These are phyloP conservation scores for Prunus fruticosa DNA, from an alignment of 306 rosid genomes.

Conservation along the genomic window DNA sequence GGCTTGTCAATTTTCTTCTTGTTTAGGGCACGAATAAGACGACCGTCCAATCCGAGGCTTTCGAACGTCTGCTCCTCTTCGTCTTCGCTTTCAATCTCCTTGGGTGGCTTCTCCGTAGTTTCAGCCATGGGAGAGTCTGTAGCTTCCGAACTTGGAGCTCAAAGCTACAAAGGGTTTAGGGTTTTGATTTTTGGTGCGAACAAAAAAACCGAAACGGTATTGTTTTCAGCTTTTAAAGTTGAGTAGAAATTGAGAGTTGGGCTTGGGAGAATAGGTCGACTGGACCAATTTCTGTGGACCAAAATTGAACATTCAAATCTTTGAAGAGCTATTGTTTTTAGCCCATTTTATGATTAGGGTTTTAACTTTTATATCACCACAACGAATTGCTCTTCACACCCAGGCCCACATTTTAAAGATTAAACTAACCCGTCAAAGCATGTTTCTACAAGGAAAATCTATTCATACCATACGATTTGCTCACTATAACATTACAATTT, in stretches of 20 bases:
- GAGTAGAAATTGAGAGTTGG: not conserved
- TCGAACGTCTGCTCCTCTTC: conserved; percentile 53
- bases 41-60: conserved; percentile 63
- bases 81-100: conserved; percentile 25
- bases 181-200: conserved; percentile 2
- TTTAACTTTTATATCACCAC: too few species aligned
- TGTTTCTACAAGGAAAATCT: too few species aligned
- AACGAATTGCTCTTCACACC: too few species aligned
- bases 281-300: not conserved
- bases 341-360: not conserved
- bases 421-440: too few species aligned
- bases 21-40: conserved; percentile 52
- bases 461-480: too few species aligned
- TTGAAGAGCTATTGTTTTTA: not conserved
- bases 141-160: not conserved
- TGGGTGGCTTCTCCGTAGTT: conserved; percentile 21
- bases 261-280: not conserved
- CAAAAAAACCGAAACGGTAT: not conserved
- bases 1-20: conserved; percentile 60
- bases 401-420: too few species aligned
- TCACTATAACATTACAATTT: too few species aligned
- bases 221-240: not conserved
- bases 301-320: not conserved
- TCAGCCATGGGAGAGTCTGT: conserved; percentile 16
- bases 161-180: not conserved